Base-by-base conservation (phyloP, 2,329 filamentous ascomycete genomes). In the Grosmannia clavigera region DNA sequence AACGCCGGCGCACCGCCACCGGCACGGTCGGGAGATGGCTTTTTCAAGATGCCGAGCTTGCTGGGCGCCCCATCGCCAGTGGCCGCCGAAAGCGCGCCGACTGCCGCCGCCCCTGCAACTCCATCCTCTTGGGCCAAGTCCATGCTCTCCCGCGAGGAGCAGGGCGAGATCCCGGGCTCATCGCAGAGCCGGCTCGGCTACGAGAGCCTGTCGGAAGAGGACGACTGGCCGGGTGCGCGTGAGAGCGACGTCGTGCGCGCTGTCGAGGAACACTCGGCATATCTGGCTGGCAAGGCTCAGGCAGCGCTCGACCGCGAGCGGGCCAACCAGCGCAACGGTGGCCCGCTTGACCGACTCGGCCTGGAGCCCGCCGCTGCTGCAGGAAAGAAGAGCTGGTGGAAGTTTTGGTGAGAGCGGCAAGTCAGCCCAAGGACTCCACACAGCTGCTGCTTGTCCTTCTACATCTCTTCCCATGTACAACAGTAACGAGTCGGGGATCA, bases 41-140 rank as follows among this genome's bases (percentile, higher is more conserved):
- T 70, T 65, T 68, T 73, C 67, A 74, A 77, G 66, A 68, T 83
- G 55, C 80, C 80, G 5, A 76, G 78, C 33, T 71, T 82, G 38
- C 75, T 84, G 27, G 74, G 74, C 16, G 68, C 76, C 0, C 77
- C 80, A 2, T 58, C 61, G 54, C 61, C 68, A 9, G 58, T 67
- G 12, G 11, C 48, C 70, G 64, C 70, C 16, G 57, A 53, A 2
- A 29, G 58, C 19, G 63, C 62, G 5, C 63, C 65, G 52, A 57
- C 63, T 22, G 5, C 31, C 33, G 11, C 52, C 70, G 64, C 70
- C 16, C 56, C 51, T 2, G 33, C 58, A 14, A 63, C 62, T 5
- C 29, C 63, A 61, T 31, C 48, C 14, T 63, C 65, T 14, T 75
- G 75, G 75, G 63, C 76, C 60, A 63, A 75, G 58, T 68, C 70